Percentiles rank a stretch among this genome's conserved stretches.
Evolutionary conservation across 345 rosid species (phyloP).

Genomic region (Luvunga scandens): DNA sequence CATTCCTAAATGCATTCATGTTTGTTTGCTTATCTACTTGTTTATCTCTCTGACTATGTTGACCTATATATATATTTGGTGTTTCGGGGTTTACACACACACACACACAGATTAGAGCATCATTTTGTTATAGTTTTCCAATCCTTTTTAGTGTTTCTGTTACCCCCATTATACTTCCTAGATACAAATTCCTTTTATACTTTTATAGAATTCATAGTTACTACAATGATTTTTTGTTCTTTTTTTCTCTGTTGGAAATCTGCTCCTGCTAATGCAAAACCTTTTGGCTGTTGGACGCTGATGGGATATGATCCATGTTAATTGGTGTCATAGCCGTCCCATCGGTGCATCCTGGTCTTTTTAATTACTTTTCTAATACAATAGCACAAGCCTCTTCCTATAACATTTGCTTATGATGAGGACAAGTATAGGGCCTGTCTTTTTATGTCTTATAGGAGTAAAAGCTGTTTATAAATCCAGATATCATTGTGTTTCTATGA

Average conservation of each 20-base stretch:
- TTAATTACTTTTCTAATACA: neutral
- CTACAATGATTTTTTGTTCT: neutral
- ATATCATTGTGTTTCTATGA: conserved; percentile 1
- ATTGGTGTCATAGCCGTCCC: neutral
- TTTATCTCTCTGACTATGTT: neutral
- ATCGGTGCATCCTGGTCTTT: neutral
- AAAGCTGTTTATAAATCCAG: neutral
- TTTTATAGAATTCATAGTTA: neutral
- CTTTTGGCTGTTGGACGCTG: neutral
- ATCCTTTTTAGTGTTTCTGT: neutral
- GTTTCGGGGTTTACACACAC: no score
- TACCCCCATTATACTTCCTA: neutral
- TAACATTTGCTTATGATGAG: neutral
- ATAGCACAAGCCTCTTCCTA: neutral
- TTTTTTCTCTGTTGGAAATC: neutral
- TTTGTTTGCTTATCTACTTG: neutral
- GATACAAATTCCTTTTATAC: neutral
- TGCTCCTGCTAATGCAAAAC: neutral
- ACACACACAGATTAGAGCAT: no score
- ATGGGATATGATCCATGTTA: neutral
- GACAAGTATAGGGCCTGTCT: neutral
- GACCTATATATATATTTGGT: neutral
- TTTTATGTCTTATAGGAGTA: neutral
- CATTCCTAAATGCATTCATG: neutral
- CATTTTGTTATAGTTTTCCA: neutral